phyloP scores from a whole-genome alignment of 2,329 filamentous ascomycete genomes.

The Pseudovirgaria hyperparasitica region DNA sequence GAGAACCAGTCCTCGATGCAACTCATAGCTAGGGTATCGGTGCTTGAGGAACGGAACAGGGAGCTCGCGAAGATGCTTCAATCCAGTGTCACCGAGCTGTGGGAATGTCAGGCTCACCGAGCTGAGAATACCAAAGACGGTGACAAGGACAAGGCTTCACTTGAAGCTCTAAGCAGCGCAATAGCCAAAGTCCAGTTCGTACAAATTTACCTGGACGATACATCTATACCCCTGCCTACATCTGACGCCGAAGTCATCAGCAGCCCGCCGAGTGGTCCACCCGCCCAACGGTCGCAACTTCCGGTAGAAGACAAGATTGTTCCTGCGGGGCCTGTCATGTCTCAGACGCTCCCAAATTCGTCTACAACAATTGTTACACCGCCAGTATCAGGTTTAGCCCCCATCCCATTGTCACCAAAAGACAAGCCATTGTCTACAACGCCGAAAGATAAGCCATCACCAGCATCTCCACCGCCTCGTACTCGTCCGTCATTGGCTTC shows the following conservation, averaged over 20 bases:
- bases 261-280: not conserved
- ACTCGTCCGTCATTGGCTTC: slow-evolving; percentile 29
- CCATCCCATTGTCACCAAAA: not conserved
- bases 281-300: not conserved
- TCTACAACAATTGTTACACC: slow-evolving; percentile 12
- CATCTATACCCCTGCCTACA: slow-evolving; percentile 28
- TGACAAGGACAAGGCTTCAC: slow-evolving; percentile 16
- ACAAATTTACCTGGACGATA: slow-evolving; percentile 37
- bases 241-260: slow-evolving; percentile 15
- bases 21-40: slow-evolving; percentile 18
- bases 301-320: slow-evolving; percentile 13
- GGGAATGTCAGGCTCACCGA: slow-evolving; percentile 43
- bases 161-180: slow-evolving; percentile 32
- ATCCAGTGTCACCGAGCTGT: slow-evolving; percentile 50
- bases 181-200: slow-evolving; percentile 39
- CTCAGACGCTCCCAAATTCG: not conserved
- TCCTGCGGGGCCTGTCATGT: not conserved
- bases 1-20: slow-evolving; percentile 16
- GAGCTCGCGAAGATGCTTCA: slow-evolving; percentile 57
- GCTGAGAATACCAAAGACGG: slow-evolving; percentile 20
- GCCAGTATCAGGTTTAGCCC: slow-evolving; percentile 4
- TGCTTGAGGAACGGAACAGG: slow-evolving; percentile 51
- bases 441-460: slow-evolving; percentile 2
- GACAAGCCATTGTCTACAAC: not conserved
- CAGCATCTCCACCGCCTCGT: slow-evolving; percentile 5